Base-by-base conservation (phyloP, 805 yeast species). In the Teunomyces lycoperdinae region DNA sequence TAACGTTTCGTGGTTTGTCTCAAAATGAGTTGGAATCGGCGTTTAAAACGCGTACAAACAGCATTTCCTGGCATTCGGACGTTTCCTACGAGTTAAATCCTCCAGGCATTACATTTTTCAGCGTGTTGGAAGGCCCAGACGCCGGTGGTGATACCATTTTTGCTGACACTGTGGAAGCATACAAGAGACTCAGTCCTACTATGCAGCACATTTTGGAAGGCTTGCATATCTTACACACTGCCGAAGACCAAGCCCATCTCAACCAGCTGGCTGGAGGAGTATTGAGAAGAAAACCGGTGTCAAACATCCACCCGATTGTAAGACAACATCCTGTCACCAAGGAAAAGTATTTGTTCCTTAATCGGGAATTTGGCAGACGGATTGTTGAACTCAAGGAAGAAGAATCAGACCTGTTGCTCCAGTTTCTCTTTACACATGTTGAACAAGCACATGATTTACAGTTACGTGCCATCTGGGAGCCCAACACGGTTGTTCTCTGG, bases 71-170 rank as follows among this genome's bases (percentile, higher is more conserved):
- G 87, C 92, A 86, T 65, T 78, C 87, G 3, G 92, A 86, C 61
- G 85, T 84, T 35, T 78, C 88, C 29, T 86, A 83, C 62, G 91
- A 85, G 63, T 73, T 74, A 48, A 88, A 83, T 62, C 85, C 90
- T 5, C 86, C 91, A 9, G 86, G 85, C 9, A 71, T 78, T 48
- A 86, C 94, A 0, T 77, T 83, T 52, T 82, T 87, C 58, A 73
- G 80, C 16, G 80, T 83, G 48, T 69, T 85, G 44, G 86, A 84
- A 47, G 75, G 72, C 8, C 76, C 73, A 10, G 80, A 76, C 20
- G 64, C 81, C 36, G 90, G 92, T 47, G 94, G 94, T 51, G 94
- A 87, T 63, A 87, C 88, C 13, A 69, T 84, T 43, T 87, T 84
- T 60, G 78, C 87, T 13, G 87, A 85, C 58, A 74, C 82, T 27